Conservation (phyloP, 148 eudicot genomes). For the Vaccinium vitisidaea region DNA sequence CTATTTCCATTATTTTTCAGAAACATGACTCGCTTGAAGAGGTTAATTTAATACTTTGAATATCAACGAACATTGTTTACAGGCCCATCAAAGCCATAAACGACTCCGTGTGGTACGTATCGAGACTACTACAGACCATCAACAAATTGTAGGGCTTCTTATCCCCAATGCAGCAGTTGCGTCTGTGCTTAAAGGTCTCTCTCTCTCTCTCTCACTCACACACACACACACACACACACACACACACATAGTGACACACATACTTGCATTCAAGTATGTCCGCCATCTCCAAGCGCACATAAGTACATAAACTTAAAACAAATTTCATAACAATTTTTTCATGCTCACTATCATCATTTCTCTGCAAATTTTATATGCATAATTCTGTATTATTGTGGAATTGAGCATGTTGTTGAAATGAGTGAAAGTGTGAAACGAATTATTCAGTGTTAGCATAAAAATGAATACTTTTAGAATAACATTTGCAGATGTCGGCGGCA, state of each 20-base stretch:
- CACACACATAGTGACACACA: too few species aligned
- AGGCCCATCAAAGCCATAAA: constrained; percentile 2
- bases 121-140: background rate
- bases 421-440: background rate
- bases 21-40: background rate
- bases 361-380: background rate
- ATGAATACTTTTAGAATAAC: background rate
- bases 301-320: too few species aligned
- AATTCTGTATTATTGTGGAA: background rate
- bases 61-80: background rate
- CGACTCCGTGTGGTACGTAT: constrained; percentile 7
- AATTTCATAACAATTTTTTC: background rate
- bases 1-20: background rate
- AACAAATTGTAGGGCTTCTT: background rate
- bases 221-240: too few species aligned
- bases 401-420: background rate
- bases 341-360: background rate
- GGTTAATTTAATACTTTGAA: background rate
- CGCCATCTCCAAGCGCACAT: too few species aligned
- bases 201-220: background rate
- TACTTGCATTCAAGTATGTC: too few species aligned
- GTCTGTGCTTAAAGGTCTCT: background rate
- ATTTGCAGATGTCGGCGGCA: background rate
- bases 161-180: background rate
- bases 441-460: background rate